Base-by-base conservation (phyloP, 148 eudicot genomes). In the Bassia scoparia region DNA sequence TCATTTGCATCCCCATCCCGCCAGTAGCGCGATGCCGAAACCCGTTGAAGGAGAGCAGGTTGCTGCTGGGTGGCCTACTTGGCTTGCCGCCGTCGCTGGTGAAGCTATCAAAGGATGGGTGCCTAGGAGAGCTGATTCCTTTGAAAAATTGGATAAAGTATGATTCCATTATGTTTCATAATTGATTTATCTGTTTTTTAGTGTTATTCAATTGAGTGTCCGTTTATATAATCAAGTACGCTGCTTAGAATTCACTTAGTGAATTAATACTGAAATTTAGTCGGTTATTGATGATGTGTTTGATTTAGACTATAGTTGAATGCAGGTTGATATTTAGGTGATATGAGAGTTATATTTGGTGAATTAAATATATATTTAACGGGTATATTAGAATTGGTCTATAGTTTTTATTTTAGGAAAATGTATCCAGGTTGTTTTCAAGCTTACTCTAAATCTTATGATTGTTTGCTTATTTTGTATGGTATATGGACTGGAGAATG, bases 51-150 rank as follows among this genome's bases (percentile, higher is more conserved):
- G 90, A 12, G 95, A 89, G 72, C 97, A 88, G 75, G 90, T 88
- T n/a, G 86, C 89, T 1, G 97, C 97, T 1, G 97, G 97, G 44
- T 92, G 97, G 97, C 97, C 97, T 1, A 69, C 84, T 23, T 92
- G 97, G 97, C 76, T 92, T 61, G 83, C 97, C 6, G 83, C 89
- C 0, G 92, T 89, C 76, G 97, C 97, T 23, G 92, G 92, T 43
- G 97, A 91, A 68, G 92, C 96, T 76, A 86, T 88, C 63, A 80
- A 77, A 73, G 96, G 96, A 34, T 90, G 96, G 96, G 83, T 92
- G 62, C 97, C 97, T 4, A 69, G 97, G 61, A 83, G 88, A 74
- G 90, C 90, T 24, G 97, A 92, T 83, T 89, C 96, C 54, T 92
- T 92, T 61, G 90, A 92, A 86, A 92, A 88, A 80, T 64, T 89